Conservation (phyloP, 2,329 filamentous ascomycete genomes). For the Lecanicillium sp. region DNA sequence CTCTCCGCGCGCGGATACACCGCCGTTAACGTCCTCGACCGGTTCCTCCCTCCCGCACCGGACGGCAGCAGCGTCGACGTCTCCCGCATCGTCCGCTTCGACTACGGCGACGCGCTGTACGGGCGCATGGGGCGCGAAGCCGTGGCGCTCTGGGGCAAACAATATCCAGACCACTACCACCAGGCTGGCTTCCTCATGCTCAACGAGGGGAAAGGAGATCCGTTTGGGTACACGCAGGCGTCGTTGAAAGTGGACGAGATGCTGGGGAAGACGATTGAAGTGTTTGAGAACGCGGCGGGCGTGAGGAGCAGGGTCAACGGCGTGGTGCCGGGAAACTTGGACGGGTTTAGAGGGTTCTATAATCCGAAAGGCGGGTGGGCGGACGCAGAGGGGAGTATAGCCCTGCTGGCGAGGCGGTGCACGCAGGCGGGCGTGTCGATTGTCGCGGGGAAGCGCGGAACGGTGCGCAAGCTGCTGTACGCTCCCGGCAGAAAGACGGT, state of each 20-base stretch:
- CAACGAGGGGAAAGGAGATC: conserved; percentile 11
- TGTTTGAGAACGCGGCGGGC: conserved; percentile 21
- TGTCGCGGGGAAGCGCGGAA: conserved; percentile 25
- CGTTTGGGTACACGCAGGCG: conserved; percentile 20
- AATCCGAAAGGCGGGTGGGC: conserved; percentile 29
- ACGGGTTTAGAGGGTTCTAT: conserved; percentile 21
- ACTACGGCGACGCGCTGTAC: conserved; percentile 62
- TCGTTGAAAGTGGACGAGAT: conserved; percentile 14
- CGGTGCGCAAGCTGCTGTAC: conserved; percentile 21
- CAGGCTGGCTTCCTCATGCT: conserved; percentile 29
- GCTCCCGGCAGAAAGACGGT: conserved; percentile 13
- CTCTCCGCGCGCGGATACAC: conserved; percentile 23
- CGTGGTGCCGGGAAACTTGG: conserved; percentile 18
- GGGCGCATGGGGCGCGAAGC: conserved; percentile 45
- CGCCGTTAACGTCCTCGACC: conserved; percentile 31
- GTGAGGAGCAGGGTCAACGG: conserved; percentile 17
- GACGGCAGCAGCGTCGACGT: conserved; percentile 36
- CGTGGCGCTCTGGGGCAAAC: conserved; percentile 21
- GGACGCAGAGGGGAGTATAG: conserved; percentile 24
- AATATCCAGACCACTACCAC: conserved; percentile 26
- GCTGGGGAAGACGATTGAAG: conserved; percentile 18
- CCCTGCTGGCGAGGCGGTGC: conserved; percentile 22
- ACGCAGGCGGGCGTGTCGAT: conserved; percentile 26
- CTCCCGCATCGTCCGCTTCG: conserved; percentile 38
- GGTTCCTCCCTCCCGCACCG: conserved; percentile 28